Conservation (phyloP, 73 alveolate genomes). For the Tetrahymena malaccensis region DNA sequence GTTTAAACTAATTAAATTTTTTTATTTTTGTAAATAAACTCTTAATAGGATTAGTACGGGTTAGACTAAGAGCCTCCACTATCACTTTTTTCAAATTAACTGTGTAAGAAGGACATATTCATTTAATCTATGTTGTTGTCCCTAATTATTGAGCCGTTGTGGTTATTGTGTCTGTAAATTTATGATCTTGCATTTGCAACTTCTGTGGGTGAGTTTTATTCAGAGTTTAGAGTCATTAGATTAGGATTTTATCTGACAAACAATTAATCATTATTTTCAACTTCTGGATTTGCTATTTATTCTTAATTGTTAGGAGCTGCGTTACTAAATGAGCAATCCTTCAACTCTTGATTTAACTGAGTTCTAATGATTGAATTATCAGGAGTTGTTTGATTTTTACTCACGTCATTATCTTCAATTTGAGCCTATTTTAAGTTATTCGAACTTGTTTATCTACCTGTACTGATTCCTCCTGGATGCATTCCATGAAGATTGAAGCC, state of each 20-base stretch:
- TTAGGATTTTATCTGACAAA: neutral
- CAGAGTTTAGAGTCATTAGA: neutral
- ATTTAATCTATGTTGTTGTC: neutral
- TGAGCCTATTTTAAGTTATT: neutral
- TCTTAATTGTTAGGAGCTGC: neutral
- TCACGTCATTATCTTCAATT: neutral
- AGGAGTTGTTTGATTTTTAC: neutral
- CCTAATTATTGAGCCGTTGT: neutral
- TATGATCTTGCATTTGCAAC: neutral
- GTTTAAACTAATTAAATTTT: neutral
- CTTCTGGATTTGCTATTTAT: neutral
- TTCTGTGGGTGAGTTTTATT: neutral
- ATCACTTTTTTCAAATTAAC: neutral
- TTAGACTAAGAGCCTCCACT: neutral
- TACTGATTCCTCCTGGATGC: neutral
- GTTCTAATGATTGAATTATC: neutral
- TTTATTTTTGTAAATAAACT: neutral
- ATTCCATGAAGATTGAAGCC: neutral
- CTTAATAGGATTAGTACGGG: neutral
- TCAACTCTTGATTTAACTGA: neutral
- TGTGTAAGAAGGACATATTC: neutral
- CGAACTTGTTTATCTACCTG: neutral
- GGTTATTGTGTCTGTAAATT: neutral
- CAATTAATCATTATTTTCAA: neutral
- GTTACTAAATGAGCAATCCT: neutral